Base-by-base conservation (phyloP, 768 basidiomycete genomes). In the Boletales sp. region DNA sequence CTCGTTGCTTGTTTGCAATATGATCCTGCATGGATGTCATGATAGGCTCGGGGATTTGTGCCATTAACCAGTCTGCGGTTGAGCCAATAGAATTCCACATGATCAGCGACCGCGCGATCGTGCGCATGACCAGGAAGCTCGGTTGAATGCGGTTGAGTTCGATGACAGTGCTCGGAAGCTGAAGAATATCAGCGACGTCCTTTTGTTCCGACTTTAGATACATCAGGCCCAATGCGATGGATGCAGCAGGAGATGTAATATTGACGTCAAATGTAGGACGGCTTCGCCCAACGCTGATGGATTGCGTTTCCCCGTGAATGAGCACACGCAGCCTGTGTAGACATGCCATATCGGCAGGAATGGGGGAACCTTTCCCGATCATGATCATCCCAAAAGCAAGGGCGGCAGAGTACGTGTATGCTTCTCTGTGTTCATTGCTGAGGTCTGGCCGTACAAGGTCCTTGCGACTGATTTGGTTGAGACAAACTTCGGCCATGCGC, bases 351-450 rank as follows among this genome's bases (percentile, higher is more conserved):
- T 97, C 94, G 1, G 90, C 90, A 2, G 88, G 87, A 31, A 86
- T 83, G 8, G 77, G 75, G 0, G 82, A 76, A 2, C 97, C 94
- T 58, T 84, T 85, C 7, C 91, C 94, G 14, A 98, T 79, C 87
- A 97, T 95, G 68, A 95, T 87, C 83, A 97, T 89, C 5, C 97
- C 97, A 62, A 97, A 97, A 1, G 90, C 86, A 29, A 97, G 78
- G 9, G 90, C 91, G 3, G 92, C 83, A 2, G 91, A 81, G 55
- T 90, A 86, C 0, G 94, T 88, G 63, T 97, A 98, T 1, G 93
- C 86, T 62, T 98, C 97, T 35, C 90, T 83, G 63, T 93, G 85
- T 56, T 94, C 92, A 55, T 86, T 87, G 61, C 84, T 91, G 37
- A 90, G 74, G 55, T 95, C 92, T 2, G 88, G 84, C 45, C 86